These are phyloP conservation scores for Phialemonium atrogriseum DNA, from an alignment of 2,329 filamentous ascomycete species.

Conservation along the genomic window DNA sequence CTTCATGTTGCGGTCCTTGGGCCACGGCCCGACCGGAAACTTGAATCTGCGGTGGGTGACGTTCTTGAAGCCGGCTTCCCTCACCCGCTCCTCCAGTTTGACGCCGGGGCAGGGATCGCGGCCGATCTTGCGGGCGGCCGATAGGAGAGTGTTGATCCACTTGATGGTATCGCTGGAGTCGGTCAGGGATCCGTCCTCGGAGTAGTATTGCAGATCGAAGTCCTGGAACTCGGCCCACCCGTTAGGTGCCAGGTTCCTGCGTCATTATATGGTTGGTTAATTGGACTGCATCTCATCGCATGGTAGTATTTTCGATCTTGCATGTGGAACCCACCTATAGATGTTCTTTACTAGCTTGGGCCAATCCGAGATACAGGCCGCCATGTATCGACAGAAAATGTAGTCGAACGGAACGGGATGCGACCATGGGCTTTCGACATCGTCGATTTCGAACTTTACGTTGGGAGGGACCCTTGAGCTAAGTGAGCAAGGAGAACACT, in stretches of 20 bases:
- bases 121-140: constrained; percentile 8
- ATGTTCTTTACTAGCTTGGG: constrained; percentile 14
- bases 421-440: constrained; percentile 21
- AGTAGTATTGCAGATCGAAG: constrained; percentile 16
- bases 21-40: constrained; percentile 18
- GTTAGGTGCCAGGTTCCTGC: constrained; percentile 24
- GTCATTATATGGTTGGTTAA: too few relatives aligned
- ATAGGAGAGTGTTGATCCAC: constrained; percentile 14
- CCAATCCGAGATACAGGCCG: constrained; percentile 24
- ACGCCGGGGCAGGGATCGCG: constrained; percentile 17
- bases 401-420: constrained; percentile 19
- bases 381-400: constrained; percentile 28
- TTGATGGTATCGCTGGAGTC: constrained; percentile 10
- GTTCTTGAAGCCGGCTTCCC: constrained; percentile 12
- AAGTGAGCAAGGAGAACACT: too few relatives aligned
- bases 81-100: constrained; percentile 19
- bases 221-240: constrained; percentile 25
- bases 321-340: constrained; percentile 14
- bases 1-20: constrained; percentile 18
- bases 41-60: constrained; percentile 9
- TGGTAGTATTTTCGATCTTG: too few relatives aligned
- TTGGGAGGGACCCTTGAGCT: constrained; percentile 19
- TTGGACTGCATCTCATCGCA: too few relatives aligned
- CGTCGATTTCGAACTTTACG: constrained; percentile 27
- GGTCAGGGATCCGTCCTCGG: constrained; percentile 18